Evolutionary conservation across 768 basidiomycete species (phyloP), one percentile per base, ranked within the genome.

Genomic region (Hebeloma cylindrosporum): DNA sequence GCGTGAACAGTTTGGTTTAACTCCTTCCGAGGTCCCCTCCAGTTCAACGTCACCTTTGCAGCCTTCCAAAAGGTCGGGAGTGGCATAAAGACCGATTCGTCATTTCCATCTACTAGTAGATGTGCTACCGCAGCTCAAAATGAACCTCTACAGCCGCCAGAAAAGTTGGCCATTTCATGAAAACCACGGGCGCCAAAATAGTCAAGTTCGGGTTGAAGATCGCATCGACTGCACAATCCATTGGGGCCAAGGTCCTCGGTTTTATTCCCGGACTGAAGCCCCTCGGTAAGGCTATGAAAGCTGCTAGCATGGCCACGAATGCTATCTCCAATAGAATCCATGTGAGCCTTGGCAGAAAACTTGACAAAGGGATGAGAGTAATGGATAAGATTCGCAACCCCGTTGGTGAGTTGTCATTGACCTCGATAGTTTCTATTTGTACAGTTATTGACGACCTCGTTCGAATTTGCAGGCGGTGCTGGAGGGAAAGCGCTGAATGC

Each of bases 261-360:
- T 51, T 40, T 22, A 45, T 51, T 21, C 49, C 49, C 10, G 50
- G 44, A 22, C 14, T 51, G 20, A 31, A 41, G 33, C 23, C 37
- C 4, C 23, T 45, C 9, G 14, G 18, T 10, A 45, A 16, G 48
- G 43, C 35, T 8, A 14, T 45, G n/a, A 47, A 47, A 17, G 44
- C 21, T 6, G 37, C 20, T 6, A 40, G 37, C 17, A 38, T 22
- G 17, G 39, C 23, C 5, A 29, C 39, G 5, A 28, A 47, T 21
- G 27, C 32, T 5, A 34, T 34, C 11, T 47, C 45, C 7, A 31
- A 51, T 36, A 35, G 27, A n/a, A 51, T 49, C 8, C 48, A 49
- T 37, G 48, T 26, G 7, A 32, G 35, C 16, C 28, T 50, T 7
- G 43, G 43, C 13, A 37, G 29, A 16, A 46, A 47, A 23, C 28